Percentiles rank a stretch among this genome's conserved stretches.
Evolutionary conservation across 371 early-diverging fungal species (phyloP).

Genomic region (Mucor mucedo): DNA sequence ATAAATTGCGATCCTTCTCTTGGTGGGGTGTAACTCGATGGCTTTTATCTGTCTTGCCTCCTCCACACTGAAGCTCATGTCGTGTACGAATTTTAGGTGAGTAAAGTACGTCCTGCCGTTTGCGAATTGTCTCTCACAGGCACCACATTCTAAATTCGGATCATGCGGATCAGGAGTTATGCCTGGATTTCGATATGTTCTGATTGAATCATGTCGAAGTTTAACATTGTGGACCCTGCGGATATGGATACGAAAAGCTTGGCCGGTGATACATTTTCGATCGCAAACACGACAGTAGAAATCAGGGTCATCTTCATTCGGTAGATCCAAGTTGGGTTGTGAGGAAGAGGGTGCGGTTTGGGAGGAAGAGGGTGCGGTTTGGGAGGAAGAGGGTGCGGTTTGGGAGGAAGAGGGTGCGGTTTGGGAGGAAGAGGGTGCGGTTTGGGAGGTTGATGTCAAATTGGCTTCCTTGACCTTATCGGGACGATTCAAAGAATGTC

Average conservation of each 20-base stretch:
- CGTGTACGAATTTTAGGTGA: not conserved
- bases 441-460: no score
- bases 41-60: no score
- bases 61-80: not conserved
- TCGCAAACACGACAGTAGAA: not conserved
- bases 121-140: not conserved
- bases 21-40: no score
- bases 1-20: no score
- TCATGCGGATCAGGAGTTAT: not conserved
- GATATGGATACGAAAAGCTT: not conserved
- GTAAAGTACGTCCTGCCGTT: not conserved
- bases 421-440: no score
- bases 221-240: not conserved
- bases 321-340: not conserved
- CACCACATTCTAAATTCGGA: not conserved
- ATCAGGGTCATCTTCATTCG: not conserved
- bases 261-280: not conserved
- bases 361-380: no score
- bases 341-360: no score
- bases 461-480: no score
- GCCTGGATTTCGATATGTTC: not conserved
- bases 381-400: no score
- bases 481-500: no score
- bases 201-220: not conserved
- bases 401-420: no score